phyloP scores from a whole-genome alignment of 176 grass and related monocot species.

The Cenchrus americanus region DNA sequence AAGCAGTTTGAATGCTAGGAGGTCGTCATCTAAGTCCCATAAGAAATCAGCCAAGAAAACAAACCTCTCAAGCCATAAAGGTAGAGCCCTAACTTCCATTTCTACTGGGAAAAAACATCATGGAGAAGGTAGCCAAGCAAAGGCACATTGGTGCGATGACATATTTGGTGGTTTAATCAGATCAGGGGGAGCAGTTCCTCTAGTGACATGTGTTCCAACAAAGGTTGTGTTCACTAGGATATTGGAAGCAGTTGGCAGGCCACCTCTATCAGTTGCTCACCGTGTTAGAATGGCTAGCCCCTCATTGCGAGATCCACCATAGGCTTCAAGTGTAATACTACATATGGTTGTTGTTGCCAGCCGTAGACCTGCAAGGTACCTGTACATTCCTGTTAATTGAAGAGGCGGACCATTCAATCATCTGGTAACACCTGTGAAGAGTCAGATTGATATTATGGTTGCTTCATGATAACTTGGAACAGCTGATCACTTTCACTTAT shows the following conservation, averaged over 20 bases:
- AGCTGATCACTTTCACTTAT: slow-evolving; percentile 38
- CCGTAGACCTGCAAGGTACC: slow-evolving; percentile 35
- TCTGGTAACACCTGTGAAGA: slow-evolving; percentile 49
- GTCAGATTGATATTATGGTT: slow-evolving; percentile 52
- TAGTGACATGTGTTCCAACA: slow-evolving; percentile 84
- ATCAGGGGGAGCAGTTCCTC: slow-evolving; percentile 63
- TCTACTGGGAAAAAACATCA: slow-evolving; percentile 55
- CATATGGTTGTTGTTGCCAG: slow-evolving; percentile 36
- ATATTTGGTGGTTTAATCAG: slow-evolving; percentile 76
- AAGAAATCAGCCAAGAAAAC: slow-evolving; percentile 78
- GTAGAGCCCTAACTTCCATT: slow-evolving; percentile 67
- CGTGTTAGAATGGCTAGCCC: slow-evolving; percentile 66
- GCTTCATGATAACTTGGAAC: slow-evolving; percentile 47
- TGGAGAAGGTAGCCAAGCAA: slow-evolving; percentile 45
- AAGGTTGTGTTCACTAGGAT: slow-evolving; percentile 98
- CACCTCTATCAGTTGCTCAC: slow-evolving; percentile 50
- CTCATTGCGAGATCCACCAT: slow-evolving; percentile 54
- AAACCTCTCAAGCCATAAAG: slow-evolving; percentile 70
- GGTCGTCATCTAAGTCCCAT: slow-evolving; percentile 52
- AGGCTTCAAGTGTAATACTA: slow-evolving; percentile 34
- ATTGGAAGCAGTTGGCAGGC: slow-evolving; percentile 86
- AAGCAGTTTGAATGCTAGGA: slow-evolving; percentile 43
- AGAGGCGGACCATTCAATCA: slow-evolving; percentile 55
- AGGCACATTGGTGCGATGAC: slow-evolving; percentile 47
- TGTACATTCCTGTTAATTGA: slow-evolving; percentile 63